These are phyloP conservation scores for Coemansia furcata DNA, from an alignment of 192 early-diverging fungal genomes.

Conservation along the genomic window DNA sequence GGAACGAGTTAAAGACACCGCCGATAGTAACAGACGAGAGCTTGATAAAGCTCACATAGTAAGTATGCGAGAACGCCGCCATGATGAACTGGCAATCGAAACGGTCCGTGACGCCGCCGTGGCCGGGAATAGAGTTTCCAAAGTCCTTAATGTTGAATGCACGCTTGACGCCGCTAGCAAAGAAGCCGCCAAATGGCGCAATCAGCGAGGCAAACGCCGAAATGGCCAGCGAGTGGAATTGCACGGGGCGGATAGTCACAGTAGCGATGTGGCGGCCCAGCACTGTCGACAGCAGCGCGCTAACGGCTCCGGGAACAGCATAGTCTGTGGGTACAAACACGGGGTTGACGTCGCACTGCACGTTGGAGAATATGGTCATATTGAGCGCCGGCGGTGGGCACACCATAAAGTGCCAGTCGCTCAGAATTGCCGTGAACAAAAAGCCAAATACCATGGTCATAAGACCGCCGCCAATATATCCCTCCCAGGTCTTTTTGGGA, in stretches of 20 bases:
- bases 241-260: conserved; percentile 78
- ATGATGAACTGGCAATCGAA: conserved; percentile 99
- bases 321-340: conserved; percentile 59
- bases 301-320: conserved; percentile 31
- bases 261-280: conserved; percentile 42
- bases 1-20: conserved; percentile 44
- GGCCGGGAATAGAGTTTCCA: conserved; percentile 93
- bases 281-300: conserved; percentile 17
- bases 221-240: conserved; percentile 85
- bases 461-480: conserved; percentile 87
- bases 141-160: conserved; percentile 99
- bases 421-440: conserved; percentile 55
- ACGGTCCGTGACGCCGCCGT: conserved; percentile 95
- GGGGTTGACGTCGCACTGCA: conserved; percentile 59
- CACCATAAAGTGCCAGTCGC: conserved; percentile 63
- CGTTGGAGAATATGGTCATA: conserved; percentile 51
- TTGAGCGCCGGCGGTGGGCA: conserved; percentile 63
- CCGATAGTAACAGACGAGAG: conserved; percentile 50
- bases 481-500: conserved; percentile 98
- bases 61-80: conserved; percentile 90
- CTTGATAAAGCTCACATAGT: conserved; percentile 86
- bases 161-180: conserved; percentile 93
- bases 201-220: conserved; percentile 91
- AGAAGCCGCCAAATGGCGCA: conserved; percentile 98
- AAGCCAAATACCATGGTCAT: conserved; percentile 88